These are phyloP conservation scores for Linanthus parryae DNA, from an alignment of 148 eudicot species.

Conservation along the genomic window DNA sequence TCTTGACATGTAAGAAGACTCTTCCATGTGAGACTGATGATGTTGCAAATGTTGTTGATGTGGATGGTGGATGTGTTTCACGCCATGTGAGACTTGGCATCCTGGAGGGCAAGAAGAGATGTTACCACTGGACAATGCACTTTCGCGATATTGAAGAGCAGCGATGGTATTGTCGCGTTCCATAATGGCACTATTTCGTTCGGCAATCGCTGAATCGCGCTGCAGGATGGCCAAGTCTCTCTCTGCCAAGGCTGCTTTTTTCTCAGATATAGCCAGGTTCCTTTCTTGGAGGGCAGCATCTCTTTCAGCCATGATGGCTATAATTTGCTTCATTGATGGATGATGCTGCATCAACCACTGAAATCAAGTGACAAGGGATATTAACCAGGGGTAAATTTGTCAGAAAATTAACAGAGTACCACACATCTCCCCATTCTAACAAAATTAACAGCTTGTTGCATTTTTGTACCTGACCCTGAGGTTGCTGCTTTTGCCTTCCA, in stretches of 20 bases:
- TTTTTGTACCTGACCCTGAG: slow-evolving; percentile 71
- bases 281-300: slow-evolving; percentile 95
- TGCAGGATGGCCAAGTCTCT: slow-evolving; percentile 86
- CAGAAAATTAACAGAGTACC: not conserved
- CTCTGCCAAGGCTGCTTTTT: slow-evolving; percentile 83
- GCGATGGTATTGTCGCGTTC: slow-evolving; percentile 86
- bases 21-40: slow-evolving; percentile 34
- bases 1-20: slow-evolving; percentile 40
- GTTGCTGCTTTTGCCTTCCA: slow-evolving; percentile 76
- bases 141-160: slow-evolving; percentile 71
- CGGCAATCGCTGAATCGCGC: slow-evolving; percentile 74
- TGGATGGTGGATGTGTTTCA: slow-evolving; percentile 65
- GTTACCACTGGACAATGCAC: slow-evolving; percentile 33
- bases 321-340: slow-evolving; percentile 96
- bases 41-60: slow-evolving; percentile 48
- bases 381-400: not conserved
- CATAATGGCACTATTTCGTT: slow-evolving; percentile 73
- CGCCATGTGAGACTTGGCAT: slow-evolving; percentile 55
- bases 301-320: slow-evolving; percentile 92
- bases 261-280: slow-evolving; percentile 81
- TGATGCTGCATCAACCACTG: slow-evolving; percentile 98
- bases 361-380: not conserved
- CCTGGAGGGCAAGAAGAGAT: slow-evolving; percentile 57
- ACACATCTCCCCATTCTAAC: not conserved
- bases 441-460: not conserved